These are phyloP conservation scores for Apiotrichum sp. DNA, from an alignment of 1,284 basidiomycete species.

Conservation along the genomic window DNA sequence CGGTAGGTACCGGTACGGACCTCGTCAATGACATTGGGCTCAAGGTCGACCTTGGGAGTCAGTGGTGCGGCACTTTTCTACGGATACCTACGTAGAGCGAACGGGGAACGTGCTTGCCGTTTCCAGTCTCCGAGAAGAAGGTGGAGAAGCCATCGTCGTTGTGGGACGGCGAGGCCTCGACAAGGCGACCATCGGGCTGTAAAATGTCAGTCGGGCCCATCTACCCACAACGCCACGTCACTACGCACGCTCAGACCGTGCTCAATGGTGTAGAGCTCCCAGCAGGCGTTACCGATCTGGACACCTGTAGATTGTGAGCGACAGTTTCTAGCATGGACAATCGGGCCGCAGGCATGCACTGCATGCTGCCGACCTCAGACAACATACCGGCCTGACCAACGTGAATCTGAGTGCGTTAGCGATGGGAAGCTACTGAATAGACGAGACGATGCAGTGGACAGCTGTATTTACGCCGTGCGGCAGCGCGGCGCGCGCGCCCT, in stretches of 20 bases:
- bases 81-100: slow-evolving; percentile 66
- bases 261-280: slow-evolving; percentile 98
- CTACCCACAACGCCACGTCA: background rate
- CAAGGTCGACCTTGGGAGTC: slow-evolving; percentile 61
- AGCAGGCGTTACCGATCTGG: slow-evolving; percentile 87
- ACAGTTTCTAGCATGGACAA: too few relatives aligned
- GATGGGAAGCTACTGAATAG: too few relatives aligned
- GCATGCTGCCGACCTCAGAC: too few relatives aligned
- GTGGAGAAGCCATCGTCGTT: slow-evolving; percentile 92
- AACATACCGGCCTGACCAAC: slow-evolving; percentile 48
- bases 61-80: background rate
- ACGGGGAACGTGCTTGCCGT: slow-evolving; percentile 94
- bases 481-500: background rate
- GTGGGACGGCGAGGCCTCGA: slow-evolving; percentile 64
- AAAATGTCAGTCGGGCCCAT: slow-evolving; percentile 1
- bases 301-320: slow-evolving; percentile 35
- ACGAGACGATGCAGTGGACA: too few relatives aligned
- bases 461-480: too few relatives aligned
- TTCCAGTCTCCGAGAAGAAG: slow-evolving; percentile 57
- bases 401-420: slow-evolving; percentile 33
- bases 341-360: too few relatives aligned
- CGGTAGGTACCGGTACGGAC: slow-evolving; percentile 92
- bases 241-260: slow-evolving; percentile 85
- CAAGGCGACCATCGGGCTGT: slow-evolving; percentile 85
- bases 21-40: slow-evolving; percentile 93